Percentiles rank a stretch among this genome's conserved stretches.
Evolutionary conservation across 257 asterid genomes (phyloP).

Genomic region (Misopates orontium): DNA sequence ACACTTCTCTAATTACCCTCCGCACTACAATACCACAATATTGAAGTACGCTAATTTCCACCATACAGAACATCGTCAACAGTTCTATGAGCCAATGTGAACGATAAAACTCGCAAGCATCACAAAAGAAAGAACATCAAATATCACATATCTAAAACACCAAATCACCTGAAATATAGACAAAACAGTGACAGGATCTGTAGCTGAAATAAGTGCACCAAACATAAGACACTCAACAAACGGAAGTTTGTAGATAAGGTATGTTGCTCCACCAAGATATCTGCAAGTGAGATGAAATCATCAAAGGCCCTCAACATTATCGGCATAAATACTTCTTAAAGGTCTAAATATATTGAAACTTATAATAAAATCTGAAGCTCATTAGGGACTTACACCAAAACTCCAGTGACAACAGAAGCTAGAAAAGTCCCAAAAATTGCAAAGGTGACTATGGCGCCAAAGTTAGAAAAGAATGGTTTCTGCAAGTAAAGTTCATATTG

Average conservation of each 20-base stretch:
- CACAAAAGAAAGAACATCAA: background rate
- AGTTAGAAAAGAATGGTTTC: slow-evolving; percentile 98
- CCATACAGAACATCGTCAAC: slow-evolving; percentile 12
- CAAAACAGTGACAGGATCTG: slow-evolving; percentile 96
- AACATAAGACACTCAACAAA: slow-evolving; percentile 97
- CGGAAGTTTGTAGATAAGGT: slow-evolving; percentile 87
- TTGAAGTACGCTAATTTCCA: background rate
- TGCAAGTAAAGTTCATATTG: slow-evolving; percentile 45
- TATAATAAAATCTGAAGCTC: slow-evolving; percentile 20
- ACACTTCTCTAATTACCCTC: too few species aligned
- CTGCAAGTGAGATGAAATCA: slow-evolving; percentile 47
- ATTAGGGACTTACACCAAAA: slow-evolving; percentile 79
- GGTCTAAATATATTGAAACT: background rate
- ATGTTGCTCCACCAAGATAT: slow-evolving; percentile 79
- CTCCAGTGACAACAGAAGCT: slow-evolving; percentile 86
- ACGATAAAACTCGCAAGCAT: background rate
- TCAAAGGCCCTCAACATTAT: slow-evolving; percentile 10
- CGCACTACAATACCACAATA: too few species aligned
- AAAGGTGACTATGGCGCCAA: slow-evolving; percentile 93
- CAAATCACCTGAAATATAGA: slow-evolving; percentile 89
- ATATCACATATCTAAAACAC: slow-evolving; percentile 22
- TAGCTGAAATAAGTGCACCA: slow-evolving; percentile 98
- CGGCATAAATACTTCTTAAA: slow-evolving; percentile 14
- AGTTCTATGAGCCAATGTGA: slow-evolving; percentile 12
- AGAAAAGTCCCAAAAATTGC: slow-evolving; percentile 88